Base-by-base conservation (phyloP, 2,329 filamentous ascomycete species). In the Juglanconis oblonga region DNA sequence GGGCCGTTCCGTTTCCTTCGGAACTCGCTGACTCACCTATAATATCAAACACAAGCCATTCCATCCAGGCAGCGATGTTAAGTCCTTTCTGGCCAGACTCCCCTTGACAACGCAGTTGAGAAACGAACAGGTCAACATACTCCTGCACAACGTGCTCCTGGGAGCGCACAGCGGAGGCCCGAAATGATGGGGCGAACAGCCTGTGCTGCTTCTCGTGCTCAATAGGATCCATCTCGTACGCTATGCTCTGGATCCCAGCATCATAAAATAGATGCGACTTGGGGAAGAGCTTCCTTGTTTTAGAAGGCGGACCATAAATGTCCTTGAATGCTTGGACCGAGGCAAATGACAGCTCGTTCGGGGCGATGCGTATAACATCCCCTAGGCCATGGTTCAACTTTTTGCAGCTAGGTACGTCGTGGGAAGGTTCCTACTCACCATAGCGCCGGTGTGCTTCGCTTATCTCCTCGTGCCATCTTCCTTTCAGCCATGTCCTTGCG, bases 41-140 rank as follows among this genome's bases (percentile, higher is more conserved):
- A 42, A 68, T 67, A 42, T 68, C 67, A 45, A 69, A 68, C 7
- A 63, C 66, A 6, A 68, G 59, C 66, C 65, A 68, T 45, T 67
- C 61, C 9, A 65, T 49, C 60, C 63, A 65, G 40, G 61, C 42
- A 10, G 64, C 57, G 10, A 67, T 61, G 44, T 68, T 62, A 17
- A 69, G 33, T 13, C 61, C 61, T 14, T 47, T 49, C n/a, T 47
- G 44, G 5, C 44, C 44, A 47, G 44, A 47, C 6, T 44, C 36
- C 10, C 58, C 57, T 3, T 58, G 38, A 7, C 38, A 36, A 5
- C 36, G 58, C 14, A 68, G 44, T 40, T 67, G 62, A 5, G 62
- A 31, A 11, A 69, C 56, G 44, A 67, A 63, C 1, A 58, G 53
- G 44, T 69, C 66, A 3, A 60, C 58, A 33, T 67, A 54, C 38